Base-by-base conservation (phyloP, 352 stramenopile genomes). In the Blastocystis sp. region DNA sequence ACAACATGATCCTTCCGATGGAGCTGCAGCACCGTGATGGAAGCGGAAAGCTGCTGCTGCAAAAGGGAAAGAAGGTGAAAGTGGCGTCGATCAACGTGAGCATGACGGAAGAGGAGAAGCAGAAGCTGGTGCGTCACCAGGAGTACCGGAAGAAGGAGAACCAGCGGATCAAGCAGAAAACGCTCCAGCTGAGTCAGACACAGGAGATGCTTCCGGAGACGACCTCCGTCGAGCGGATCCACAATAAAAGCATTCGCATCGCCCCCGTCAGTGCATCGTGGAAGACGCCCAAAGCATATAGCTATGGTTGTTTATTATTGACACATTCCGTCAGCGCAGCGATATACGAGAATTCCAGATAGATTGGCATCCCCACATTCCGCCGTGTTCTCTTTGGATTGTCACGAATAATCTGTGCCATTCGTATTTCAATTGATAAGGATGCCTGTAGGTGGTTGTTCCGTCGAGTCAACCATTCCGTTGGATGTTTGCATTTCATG, bases 1-100 rank as follows among this genome's bases (percentile, higher is more conserved):
- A 76, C 24, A 76, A 76, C 32, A 76, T 76, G 64, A 38, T 56
- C 0, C 40, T 76, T 53, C 64, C 64, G 24, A 76, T 76, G 64
- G 27, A 53, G 29, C 24, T 76, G 32, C 64, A 76, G 44, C 21
- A 21, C 18, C 8, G 16, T 1, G 1, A 21, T 6, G 14, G 44
- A 16, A 76, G 53, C 14, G 38, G 27, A 16, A 24, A n/a, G 21
- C 16, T n/a, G 18, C 32, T 76, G 14, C 24, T 76, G 29, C 9
- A 51, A 8, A 76, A 76, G 32, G n/a, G 18, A 34, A 76, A 76
- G 64, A 38, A 24, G 0, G 64, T 76, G 29, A 24, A 9, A 11
- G 46, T 76, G 36, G 64, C 38, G 24, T 14, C 9, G 21, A 57
- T 53, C 21, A 32, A 57, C 11, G 14, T 29, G 36, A 76, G 16